Evolutionary conservation across 176 grass and related monocot species (phyloP).

Genomic region (Oryza meyeriana): DNA sequence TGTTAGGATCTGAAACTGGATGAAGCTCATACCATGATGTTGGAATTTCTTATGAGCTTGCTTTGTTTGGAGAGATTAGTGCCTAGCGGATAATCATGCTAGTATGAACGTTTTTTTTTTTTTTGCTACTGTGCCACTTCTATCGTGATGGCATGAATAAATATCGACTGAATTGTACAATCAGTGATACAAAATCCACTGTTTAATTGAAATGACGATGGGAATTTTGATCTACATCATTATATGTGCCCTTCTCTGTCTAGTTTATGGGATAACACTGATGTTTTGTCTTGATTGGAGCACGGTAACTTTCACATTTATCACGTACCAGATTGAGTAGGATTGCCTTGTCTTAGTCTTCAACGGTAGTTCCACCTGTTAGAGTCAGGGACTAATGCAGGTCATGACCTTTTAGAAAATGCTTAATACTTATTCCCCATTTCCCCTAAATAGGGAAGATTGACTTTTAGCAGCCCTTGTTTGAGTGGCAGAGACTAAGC

Average conservation of each 20-base stretch:
- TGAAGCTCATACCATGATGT: slow-evolving; percentile 9
- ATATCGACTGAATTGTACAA: background rate
- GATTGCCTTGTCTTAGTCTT: slow-evolving; percentile 7
- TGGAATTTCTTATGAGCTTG: slow-evolving; percentile 11
- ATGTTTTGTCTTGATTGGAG: background rate
- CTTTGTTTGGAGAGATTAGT: background rate
- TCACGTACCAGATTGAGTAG: background rate
- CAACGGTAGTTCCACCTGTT: background rate
- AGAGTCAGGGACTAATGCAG: slow-evolving; percentile 8
- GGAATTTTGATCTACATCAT: slow-evolving; percentile 7
- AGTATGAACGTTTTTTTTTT: slow-evolving; percentile 12
- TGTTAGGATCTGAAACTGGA: slow-evolving; percentile 53
- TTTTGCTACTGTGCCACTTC: background rate
- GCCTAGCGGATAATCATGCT: background rate
- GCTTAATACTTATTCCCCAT: background rate
- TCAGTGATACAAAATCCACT: background rate
- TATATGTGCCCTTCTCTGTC: slow-evolving; percentile 22
- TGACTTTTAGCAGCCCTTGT: background rate
- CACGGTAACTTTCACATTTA: background rate
- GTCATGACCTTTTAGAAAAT: background rate
- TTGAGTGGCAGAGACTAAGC: slow-evolving; percentile 9
- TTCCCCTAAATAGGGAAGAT: background rate
- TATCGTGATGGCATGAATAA: slow-evolving; percentile 19
- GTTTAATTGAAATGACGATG: slow-evolving; percentile 21
- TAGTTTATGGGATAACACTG: slow-evolving; percentile 7